Conservation (phyloP, 148 eudicot species). For the Silene latifolia region DNA sequence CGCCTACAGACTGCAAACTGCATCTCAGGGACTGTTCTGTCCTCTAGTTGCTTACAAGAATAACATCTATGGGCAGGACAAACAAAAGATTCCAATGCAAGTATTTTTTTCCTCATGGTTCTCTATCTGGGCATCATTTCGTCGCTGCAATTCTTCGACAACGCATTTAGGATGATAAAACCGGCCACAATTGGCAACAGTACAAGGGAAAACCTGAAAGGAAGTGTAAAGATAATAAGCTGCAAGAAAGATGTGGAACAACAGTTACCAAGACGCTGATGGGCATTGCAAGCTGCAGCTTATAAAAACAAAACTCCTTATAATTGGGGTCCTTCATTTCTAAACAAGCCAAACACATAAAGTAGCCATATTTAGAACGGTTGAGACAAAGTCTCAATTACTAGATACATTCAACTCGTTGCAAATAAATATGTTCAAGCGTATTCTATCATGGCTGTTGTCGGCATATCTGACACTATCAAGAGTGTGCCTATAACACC, state of each 20-base stretch:
- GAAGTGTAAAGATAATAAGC: slow-evolving; percentile 10
- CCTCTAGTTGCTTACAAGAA: slow-evolving; percentile 56
- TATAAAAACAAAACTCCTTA: not conserved
- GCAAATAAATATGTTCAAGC: too few species aligned
- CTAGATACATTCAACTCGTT: too few species aligned
- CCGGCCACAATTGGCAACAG: slow-evolving; percentile 72
- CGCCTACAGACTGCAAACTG: slow-evolving; percentile 89
- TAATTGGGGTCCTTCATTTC: not conserved
- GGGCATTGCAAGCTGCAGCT: not conserved
- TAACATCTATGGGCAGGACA: slow-evolving; percentile 75
- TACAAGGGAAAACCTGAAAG: slow-evolving; percentile 80
- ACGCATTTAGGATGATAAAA: slow-evolving; percentile 80
- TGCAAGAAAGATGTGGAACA: not conserved
- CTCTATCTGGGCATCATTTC: slow-evolving; percentile 33
- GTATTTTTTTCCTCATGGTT: slow-evolving; percentile 48
- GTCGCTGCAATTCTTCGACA: slow-evolving; percentile 40
- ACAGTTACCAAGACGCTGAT: slow-evolving; percentile 6
- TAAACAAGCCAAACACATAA: not conserved
- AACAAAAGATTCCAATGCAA: slow-evolving; percentile 58
- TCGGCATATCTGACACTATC: too few species aligned
- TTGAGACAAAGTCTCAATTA: not conserved
- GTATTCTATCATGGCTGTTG: too few species aligned
- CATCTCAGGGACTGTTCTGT: slow-evolving; percentile 40
- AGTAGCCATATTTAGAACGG: not conserved
- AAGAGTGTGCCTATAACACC: too few species aligned